Percentiles rank a stretch among this genome's conserved stretches.
Evolutionary conservation across 2,329 filamentous ascomycete genomes (phyloP).

Genomic region (Paracorniculantispora psalliotae): DNA sequence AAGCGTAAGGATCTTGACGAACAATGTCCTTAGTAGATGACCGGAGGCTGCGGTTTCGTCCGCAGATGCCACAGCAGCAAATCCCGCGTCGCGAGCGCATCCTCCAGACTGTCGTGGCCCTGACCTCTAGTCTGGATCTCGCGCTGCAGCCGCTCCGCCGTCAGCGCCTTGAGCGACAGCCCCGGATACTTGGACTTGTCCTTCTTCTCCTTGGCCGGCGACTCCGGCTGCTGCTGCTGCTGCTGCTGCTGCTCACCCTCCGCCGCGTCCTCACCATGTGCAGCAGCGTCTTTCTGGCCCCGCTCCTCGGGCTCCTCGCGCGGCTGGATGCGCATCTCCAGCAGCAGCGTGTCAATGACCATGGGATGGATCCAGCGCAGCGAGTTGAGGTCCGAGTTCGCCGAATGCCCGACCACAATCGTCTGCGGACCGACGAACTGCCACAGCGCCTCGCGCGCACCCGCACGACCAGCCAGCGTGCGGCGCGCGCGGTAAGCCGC

Average conservation of each 20-base stretch:
- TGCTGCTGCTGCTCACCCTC: no score
- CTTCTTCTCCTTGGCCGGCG: slow-evolving; percentile 3
- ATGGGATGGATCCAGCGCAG: slow-evolving; percentile 44
- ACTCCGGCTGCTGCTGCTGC: not conserved
- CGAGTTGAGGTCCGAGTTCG: slow-evolving; percentile 36
- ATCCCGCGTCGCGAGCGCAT: slow-evolving; percentile 39
- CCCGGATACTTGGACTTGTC: slow-evolving; percentile 15
- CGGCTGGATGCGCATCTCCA: slow-evolving; percentile 23
- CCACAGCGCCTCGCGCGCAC: slow-evolving; percentile 39
- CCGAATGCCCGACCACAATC: slow-evolving; percentile 43
- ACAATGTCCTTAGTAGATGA: not conserved
- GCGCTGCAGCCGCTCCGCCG: slow-evolving; percentile 31
- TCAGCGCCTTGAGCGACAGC: slow-evolving; percentile 37
- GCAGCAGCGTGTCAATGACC: slow-evolving; percentile 41
- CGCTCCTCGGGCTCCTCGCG: slow-evolving; percentile 15
- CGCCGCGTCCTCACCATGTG: not conserved
- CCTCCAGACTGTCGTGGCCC: slow-evolving; percentile 41
- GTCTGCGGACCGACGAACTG: slow-evolving; percentile 41
- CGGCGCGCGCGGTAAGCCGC: slow-evolving; percentile 25
- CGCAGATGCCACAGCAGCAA: slow-evolving; percentile 34
- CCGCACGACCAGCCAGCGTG: slow-evolving; percentile 37
- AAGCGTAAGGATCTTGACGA: not conserved
- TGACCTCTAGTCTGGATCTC: slow-evolving; percentile 32
- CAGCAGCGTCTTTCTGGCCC: slow-evolving; percentile 2
- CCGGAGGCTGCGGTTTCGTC: slow-evolving; percentile 2